phyloP scores from a whole-genome alignment of 2,329 filamentous ascomycete genomes.

The Chrysosporium queenslandicum region DNA sequence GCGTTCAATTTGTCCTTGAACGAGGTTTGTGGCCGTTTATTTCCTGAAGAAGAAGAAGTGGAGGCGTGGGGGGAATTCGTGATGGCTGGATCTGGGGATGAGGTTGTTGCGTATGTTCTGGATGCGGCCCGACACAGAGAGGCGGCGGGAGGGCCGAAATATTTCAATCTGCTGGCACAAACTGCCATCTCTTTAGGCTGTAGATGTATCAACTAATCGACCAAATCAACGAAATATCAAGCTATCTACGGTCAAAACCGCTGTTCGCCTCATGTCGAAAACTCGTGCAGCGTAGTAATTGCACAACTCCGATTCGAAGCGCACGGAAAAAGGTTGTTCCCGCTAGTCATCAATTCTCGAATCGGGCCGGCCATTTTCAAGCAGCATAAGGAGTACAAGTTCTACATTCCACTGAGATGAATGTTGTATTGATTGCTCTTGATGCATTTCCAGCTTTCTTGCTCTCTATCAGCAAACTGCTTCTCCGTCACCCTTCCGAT shows the following conservation, averaged over 20 bases:
- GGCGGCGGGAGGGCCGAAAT: conserved; percentile 1
- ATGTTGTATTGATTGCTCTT: too few relatives aligned
- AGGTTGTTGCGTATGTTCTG: conserved; percentile 34
- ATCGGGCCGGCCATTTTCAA: too few relatives aligned
- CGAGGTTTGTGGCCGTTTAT: conserved; percentile 36
- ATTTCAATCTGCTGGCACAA: conserved; percentile 6
- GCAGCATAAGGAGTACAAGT: too few relatives aligned
- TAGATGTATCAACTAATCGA: background rate
- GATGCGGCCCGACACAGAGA: conserved; percentile 11
- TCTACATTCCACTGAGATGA: too few relatives aligned
- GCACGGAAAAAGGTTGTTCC: conserved; percentile 9
- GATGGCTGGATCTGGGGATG: conserved; percentile 26
- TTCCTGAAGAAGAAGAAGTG: conserved; percentile 50
- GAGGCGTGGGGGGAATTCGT: conserved; percentile 27
- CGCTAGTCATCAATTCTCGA: background rate
- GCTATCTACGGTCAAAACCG: background rate
- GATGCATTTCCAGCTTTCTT: too few relatives aligned
- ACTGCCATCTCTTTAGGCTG: conserved; percentile 2
- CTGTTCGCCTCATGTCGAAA: background rate
- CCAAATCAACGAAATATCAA: background rate
- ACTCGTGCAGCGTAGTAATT: conserved; percentile 2
- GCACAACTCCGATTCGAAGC: conserved; percentile 9
- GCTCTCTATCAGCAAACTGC: too few relatives aligned
- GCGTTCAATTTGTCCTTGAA: conserved; percentile 56
- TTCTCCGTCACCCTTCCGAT: too few relatives aligned